Evolutionary conservation across 1,139 yeast species (phyloP).

Genomic region (Waltiozyma solani): DNA sequence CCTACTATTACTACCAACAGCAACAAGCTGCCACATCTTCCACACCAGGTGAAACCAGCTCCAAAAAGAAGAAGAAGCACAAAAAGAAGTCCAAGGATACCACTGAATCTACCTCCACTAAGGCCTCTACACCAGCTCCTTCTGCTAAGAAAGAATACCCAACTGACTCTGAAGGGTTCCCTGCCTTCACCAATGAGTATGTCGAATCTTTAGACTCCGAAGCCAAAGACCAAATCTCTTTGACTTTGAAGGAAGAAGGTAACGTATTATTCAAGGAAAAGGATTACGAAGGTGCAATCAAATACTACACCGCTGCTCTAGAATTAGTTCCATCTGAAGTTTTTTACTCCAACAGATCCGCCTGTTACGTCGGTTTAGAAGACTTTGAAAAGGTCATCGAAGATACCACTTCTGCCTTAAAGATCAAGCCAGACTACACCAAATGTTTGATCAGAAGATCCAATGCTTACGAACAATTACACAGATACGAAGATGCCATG

Average conservation of each 20-base stretch:
- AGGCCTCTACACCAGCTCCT: not conserved
- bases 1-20: constrained; percentile 10
- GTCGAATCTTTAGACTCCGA: constrained; percentile 37
- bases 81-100: constrained; percentile 29
- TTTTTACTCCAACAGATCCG: constrained; percentile 89
- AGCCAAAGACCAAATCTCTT: constrained; percentile 61
- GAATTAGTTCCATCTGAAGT: constrained; percentile 72
- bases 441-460: constrained; percentile 82
- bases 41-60: constrained; percentile 2
- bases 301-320: constrained; percentile 71
- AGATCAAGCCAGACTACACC: constrained; percentile 78
- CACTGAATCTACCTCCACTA: constrained; percentile 14
- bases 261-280: constrained; percentile 67
- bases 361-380: constrained; percentile 80
- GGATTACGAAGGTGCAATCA: constrained; percentile 63
- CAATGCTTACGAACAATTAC: constrained; percentile 77
- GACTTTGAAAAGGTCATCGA: constrained; percentile 76
- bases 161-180: constrained; percentile 42
- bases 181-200: constrained; percentile 38
- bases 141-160: constrained; percentile 28
- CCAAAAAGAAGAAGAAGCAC: constrained; percentile 19
- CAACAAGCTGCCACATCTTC: constrained; percentile 2
- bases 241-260: constrained; percentile 82
- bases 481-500: constrained; percentile 74
- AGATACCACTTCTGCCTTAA: constrained; percentile 80